Conservation (phyloP, 179 eudicot species). For the Beta corolliflora region DNA sequence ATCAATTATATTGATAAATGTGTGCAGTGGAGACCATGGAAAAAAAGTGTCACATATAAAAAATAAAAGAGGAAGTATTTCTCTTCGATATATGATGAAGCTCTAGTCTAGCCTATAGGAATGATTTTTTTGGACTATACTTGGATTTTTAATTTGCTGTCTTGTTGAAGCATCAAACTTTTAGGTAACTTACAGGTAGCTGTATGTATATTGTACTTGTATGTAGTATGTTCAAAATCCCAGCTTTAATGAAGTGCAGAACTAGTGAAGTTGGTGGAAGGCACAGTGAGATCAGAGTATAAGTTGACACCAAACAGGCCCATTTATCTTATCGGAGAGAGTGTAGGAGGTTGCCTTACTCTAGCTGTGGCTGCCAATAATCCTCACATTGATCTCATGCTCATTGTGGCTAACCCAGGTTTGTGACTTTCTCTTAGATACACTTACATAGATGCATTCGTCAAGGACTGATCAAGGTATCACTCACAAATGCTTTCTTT, state of each 20-base stretch:
- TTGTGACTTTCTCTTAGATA: background rate
- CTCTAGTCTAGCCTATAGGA: too few species aligned
- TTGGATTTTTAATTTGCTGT: background rate
- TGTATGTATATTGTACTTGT: background rate
- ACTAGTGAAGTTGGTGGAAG: constrained; percentile 65
- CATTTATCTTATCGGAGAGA: constrained; percentile 74
- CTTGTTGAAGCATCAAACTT: background rate
- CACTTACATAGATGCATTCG: background rate
- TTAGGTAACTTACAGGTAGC: background rate
- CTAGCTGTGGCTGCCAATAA: constrained; percentile 71
- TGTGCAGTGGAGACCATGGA: too few species aligned
- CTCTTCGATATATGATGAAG: too few species aligned
- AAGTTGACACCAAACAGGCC: constrained; percentile 57
- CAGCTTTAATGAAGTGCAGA: constrained; percentile 39
- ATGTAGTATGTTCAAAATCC: background rate
- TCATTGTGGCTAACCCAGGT: constrained; percentile 84
- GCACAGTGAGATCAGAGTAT: constrained; percentile 47
- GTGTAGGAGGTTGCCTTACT: constrained; percentile 80
- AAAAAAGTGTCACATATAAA: too few species aligned
- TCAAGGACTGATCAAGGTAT: too few species aligned
- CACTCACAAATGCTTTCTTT: too few species aligned
- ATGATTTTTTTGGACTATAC: background rate
- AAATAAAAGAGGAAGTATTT: too few species aligned
- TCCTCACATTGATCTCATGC: constrained; percentile 58
- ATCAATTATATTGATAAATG: too few species aligned